Evolutionary conservation across 108 stramenopile genomes (phyloP).

Genomic region (Pseudonitzschia multistriata): DNA sequence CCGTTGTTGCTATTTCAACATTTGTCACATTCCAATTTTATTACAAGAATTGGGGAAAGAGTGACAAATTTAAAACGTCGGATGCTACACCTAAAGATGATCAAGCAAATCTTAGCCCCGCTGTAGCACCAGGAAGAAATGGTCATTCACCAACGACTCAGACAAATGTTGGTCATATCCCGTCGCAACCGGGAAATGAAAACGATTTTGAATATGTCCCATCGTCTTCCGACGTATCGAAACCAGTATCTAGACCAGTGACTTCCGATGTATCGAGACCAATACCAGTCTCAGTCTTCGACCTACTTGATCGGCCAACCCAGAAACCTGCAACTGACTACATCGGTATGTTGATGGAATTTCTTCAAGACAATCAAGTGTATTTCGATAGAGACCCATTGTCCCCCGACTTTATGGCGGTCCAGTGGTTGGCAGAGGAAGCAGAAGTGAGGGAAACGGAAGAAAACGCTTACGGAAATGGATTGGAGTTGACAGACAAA

Average conservation of each 20-base stretch:
- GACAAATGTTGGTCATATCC: too few relatives aligned
- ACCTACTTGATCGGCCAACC: too few relatives aligned
- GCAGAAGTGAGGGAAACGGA: neutral
- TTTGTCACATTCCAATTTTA: neutral
- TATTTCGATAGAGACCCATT: conserved; percentile 4
- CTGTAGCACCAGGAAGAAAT: too few relatives aligned
- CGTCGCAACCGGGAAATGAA: too few relatives aligned
- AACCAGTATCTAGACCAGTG: too few relatives aligned
- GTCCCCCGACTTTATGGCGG: conserved; percentile 4
- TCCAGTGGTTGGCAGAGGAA: conserved; percentile 6
- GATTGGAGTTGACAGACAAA: neutral
- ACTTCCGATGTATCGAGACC: too few relatives aligned
- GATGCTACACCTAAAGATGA: too few relatives aligned
- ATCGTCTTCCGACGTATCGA: too few relatives aligned
- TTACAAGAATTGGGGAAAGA: neutral
- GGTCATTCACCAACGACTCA: too few relatives aligned
- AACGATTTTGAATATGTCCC: too few relatives aligned
- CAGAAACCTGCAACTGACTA: neutral
- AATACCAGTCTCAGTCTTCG: too few relatives aligned
- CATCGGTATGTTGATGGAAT: conserved; percentile 8
- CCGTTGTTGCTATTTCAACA: neutral
- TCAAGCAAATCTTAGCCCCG: too few relatives aligned
- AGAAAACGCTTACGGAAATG: neutral
- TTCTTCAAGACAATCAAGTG: conserved; percentile 14
- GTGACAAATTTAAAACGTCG: neutral